Conservation (phyloP, 352 stramenopile species). For the Stramenopiles sp. region DNA sequence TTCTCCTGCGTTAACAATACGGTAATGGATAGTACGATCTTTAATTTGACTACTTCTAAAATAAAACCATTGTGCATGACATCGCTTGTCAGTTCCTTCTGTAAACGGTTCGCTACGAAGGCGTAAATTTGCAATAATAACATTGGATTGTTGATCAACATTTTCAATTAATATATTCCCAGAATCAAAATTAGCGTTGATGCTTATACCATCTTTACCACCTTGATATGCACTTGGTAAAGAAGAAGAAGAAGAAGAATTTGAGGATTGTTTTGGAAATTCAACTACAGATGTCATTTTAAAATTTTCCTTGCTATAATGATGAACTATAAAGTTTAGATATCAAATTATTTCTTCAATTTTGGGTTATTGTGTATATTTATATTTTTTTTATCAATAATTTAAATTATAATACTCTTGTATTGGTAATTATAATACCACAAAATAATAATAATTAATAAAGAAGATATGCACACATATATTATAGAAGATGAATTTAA, state of each 20-base stretch:
- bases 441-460: too few relatives aligned
- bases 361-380: too few relatives aligned
- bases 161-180: neutral
- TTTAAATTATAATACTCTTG: too few relatives aligned
- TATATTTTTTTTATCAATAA: too few relatives aligned
- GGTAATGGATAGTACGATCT: neutral
- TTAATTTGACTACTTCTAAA: conserved; percentile 7
- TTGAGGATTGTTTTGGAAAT: too few relatives aligned
- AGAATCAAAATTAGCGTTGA: conserved; percentile 7
- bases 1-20: neutral
- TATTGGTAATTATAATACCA: too few relatives aligned
- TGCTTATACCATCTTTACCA: neutral
- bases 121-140: neutral
- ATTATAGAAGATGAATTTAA: too few relatives aligned
- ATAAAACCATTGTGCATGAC: conserved; percentile 8
- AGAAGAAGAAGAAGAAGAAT: neutral
- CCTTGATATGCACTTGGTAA: neutral
- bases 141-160: neutral
- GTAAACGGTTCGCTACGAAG: conserved; percentile 9
- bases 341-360: too few relatives aligned
- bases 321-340: too few relatives aligned
- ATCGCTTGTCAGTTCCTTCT: neutral
- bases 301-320: too few relatives aligned
- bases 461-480: too few relatives aligned
- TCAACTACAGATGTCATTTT: too few relatives aligned